Percentiles rank a stretch among this genome's conserved stretches.
phyloP scores from a whole-genome alignment of 352 stramenopile species.

The Globisporangium acanthophoron region DNA sequence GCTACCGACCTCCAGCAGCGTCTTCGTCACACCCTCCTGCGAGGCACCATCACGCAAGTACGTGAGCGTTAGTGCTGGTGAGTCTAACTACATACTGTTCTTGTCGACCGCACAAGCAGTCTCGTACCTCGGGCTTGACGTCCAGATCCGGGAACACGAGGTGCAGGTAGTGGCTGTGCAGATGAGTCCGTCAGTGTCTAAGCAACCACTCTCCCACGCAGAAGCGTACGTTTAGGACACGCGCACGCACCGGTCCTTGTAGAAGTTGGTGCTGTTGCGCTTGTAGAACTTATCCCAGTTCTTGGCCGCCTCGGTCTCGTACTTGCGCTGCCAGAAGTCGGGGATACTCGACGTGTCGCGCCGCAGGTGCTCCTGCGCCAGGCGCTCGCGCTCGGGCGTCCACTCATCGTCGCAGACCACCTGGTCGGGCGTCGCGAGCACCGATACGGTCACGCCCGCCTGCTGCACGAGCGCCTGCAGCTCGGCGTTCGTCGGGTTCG shows the following conservation, averaged over 20 bases:
- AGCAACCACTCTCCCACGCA: background rate
- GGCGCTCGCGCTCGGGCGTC: constrained; percentile 69
- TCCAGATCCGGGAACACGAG: constrained; percentile 89
- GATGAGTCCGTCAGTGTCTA: no score
- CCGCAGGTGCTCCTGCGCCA: constrained; percentile 57
- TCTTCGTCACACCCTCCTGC: constrained; percentile 34
- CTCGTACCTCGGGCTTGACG: constrained; percentile 30
- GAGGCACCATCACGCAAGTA: background rate
- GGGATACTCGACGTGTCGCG: constrained; percentile 79
- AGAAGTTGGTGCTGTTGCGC: constrained; percentile 92
- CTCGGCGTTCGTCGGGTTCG: constrained; percentile 60
- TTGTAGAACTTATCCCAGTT: constrained; percentile 95
- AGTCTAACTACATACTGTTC: no score
- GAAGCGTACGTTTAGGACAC: no score
- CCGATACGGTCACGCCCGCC: constrained; percentile 54
- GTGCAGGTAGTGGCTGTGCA: constrained; percentile 86
- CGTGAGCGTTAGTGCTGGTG: background rate
- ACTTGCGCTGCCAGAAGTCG: constrained; percentile 85
- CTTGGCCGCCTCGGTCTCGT: constrained; percentile 75
- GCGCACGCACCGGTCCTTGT: constrained; percentile 82
- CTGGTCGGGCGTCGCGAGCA: constrained; percentile 55
- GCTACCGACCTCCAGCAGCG: constrained; percentile 92
- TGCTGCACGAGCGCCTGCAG: constrained; percentile 76
- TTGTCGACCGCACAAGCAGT: background rate
- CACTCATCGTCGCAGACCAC: constrained; percentile 81